A percentile compares a stretch with the other conserved stretches of the same genome.
Conservation (phyloP, 2,329 filamentous ascomycete genomes). For the Eutypa lata region DNA sequence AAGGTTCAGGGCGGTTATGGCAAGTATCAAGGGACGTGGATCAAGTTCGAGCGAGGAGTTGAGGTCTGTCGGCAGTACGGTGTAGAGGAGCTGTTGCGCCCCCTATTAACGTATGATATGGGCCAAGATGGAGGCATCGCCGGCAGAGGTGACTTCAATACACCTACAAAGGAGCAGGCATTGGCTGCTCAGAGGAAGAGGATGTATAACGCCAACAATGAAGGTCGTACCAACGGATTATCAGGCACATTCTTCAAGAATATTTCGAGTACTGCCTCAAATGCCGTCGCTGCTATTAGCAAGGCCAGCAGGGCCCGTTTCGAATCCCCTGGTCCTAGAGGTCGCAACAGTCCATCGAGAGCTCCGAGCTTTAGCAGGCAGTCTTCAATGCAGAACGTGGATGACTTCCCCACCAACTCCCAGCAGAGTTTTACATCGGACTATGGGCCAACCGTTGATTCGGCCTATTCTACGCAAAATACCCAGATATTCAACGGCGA, state of each 20-base stretch:
- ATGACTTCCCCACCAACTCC: slow-evolving; percentile 69
- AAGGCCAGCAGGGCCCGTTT: slow-evolving; percentile 96
- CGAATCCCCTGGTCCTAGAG: slow-evolving; percentile 76
- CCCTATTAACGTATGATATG: slow-evolving; percentile 78
- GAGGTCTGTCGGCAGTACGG: slow-evolving; percentile 83
- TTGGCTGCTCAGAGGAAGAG: slow-evolving; percentile 95
- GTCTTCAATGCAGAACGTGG: slow-evolving; percentile 66
- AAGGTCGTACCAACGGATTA: slow-evolving; percentile 63
- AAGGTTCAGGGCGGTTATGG: slow-evolving; percentile 98
- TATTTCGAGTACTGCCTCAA: slow-evolving; percentile 89
- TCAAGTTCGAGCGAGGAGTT: slow-evolving; percentile 85
- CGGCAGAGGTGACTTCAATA: slow-evolving; percentile 77
- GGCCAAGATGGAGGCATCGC: slow-evolving; percentile 70
- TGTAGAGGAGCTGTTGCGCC: slow-evolving; percentile 72
- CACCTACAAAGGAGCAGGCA: slow-evolving; percentile 96
- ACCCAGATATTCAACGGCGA: slow-evolving; percentile 50
- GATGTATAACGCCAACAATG: slow-evolving; percentile 75
- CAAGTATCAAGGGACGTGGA: slow-evolving; percentile 99
- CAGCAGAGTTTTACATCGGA: slow-evolving; percentile 82
- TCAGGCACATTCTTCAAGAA: slow-evolving; percentile 95
- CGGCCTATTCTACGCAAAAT: slow-evolving; percentile 62
- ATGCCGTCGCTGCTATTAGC: slow-evolving; percentile 92
- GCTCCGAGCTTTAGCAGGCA: slow-evolving; percentile 70
- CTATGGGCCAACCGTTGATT: slow-evolving; percentile 70
- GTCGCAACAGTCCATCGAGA: slow-evolving; percentile 60